Conservation (phyloP, 768 basidiomycete species). For the Amanita subjunquillea region DNA sequence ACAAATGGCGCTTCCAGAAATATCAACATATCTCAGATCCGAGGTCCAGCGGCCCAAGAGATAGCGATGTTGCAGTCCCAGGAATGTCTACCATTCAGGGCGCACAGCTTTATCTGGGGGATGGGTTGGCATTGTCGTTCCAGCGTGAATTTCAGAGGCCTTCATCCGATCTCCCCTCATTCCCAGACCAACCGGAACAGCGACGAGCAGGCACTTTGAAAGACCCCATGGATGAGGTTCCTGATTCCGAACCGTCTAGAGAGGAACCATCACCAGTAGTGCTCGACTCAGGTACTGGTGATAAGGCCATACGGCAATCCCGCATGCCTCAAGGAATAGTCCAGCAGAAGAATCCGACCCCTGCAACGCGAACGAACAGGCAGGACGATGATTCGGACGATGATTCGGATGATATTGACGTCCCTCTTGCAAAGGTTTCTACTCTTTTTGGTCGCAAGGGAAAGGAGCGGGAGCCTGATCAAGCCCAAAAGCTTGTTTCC, state of each 20-base stretch:
- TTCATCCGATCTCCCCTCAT: constrained; percentile 2
- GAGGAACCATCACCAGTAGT: constrained; percentile 12
- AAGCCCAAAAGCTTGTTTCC: neutral
- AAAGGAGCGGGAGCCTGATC: neutral
- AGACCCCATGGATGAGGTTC: constrained; percentile 39
- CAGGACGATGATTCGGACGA: constrained; percentile 18
- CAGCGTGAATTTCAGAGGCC: neutral
- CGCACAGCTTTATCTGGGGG: constrained; percentile 10
- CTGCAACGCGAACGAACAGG: neutral
- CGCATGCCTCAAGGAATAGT: neutral
- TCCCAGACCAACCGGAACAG: neutral
- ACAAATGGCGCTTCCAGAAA: constrained; percentile 9
- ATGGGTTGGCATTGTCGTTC: neutral
- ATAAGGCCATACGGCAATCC: neutral
- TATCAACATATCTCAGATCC: neutral
- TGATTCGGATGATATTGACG: constrained; percentile 27
- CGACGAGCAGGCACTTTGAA: constrained; percentile 6
- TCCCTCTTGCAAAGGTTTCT: constrained; percentile 27
- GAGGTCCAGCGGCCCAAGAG: neutral
- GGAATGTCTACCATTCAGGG: constrained; percentile 4
- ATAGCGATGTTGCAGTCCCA: neutral
- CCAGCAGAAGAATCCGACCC: neutral
- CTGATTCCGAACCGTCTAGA: constrained; percentile 51
- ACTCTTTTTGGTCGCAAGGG: neutral
- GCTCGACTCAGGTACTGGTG: no score